Evolutionary conservation across 2,329 filamentous ascomycete species (phyloP), one percentile per base, ranked within the genome.

Genomic region (Colletotrichum coccodes): DNA sequence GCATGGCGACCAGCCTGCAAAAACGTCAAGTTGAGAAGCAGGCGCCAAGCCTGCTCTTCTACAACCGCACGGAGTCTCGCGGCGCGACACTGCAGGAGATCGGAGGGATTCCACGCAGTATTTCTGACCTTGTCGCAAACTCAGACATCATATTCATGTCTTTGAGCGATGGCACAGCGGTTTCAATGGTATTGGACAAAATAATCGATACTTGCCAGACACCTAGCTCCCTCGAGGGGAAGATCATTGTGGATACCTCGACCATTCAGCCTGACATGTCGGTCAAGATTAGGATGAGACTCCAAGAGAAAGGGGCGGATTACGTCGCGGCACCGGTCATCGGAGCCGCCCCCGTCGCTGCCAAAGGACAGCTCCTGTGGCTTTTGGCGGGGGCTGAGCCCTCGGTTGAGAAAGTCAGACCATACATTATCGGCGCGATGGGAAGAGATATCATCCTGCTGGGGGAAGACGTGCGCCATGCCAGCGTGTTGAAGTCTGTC

Each of bases 1-100:
- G 92, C 76, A 94, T 94, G 92, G 92, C 92, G 71, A 92, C 88
- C 68, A 87, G 94, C 76, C 87, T 94, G 21, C 40, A 44, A 44
- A 44, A 23, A 11, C 40, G 21, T 8, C 40, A 21, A 3, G n/a
- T n/a, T 4, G 7, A 21, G 8, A 44, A 6, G n/a, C 18, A n/a
- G 18, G 40, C 18, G 16, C 40, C 40, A n/a, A 44, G 9, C 21
- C 40, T 44, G 7, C n/a, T 21, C 40, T 44, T 44, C 40, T 44
- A 44, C 40, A 44, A 44, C 11, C 40, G 40, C 18, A 44, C 40
- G 18, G 21, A 44, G 40, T 44, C 40, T 8, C 16, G 40, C 4
- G 40, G 40, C 18, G n/a, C 18, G 21, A 1, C 40, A 3, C 7
- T 44, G n/a, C 9, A 44, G n/a, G 18, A 18, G 9, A 4, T 44